phyloP scores from a whole-genome alignment of 495 filamentous ascomycete species.

The Chaetomidium leptoderma region DNA sequence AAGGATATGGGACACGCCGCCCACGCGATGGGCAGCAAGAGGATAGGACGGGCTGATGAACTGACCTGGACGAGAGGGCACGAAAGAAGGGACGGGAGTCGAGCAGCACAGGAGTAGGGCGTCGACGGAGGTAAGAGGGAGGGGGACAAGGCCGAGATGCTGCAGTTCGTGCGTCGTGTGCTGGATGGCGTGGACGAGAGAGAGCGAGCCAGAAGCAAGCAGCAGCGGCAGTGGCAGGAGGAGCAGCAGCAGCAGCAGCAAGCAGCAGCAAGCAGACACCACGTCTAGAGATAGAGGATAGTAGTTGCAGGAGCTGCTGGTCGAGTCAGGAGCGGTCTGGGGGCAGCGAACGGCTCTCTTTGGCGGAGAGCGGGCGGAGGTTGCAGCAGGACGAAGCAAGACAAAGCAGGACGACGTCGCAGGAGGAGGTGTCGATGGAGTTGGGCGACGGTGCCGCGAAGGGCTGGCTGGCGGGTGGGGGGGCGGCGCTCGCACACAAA shows the following conservation, averaged over 20 bases:
- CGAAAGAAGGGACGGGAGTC: conserved; percentile 13
- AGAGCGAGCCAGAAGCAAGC: conserved; percentile 12
- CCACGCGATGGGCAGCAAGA: conserved; percentile 16
- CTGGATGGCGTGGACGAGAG: conserved; percentile 29
- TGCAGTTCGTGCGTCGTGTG: conserved; percentile 18
- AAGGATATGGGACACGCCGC: conserved; percentile 20
- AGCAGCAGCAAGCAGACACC: conserved; percentile 10
- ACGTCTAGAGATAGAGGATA: conserved; percentile 11
- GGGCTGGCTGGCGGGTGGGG: too few relatives aligned
- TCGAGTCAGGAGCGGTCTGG: conserved; percentile 20
- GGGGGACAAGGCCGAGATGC: conserved; percentile 9
- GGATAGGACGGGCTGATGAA: conserved; percentile 14
- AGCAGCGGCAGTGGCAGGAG: too few relatives aligned
- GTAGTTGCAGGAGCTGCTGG: conserved; percentile 11
- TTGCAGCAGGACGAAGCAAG: conserved; percentile 22
- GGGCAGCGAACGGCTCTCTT: conserved; percentile 26
- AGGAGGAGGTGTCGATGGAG: conserved; percentile 12
- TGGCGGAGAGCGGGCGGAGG: conserved; percentile 24
- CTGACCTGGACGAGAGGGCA: conserved; percentile 16
- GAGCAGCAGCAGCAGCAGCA: too few relatives aligned
- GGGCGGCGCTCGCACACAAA: conserved; percentile 24
- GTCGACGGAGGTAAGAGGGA: conserved; percentile 29
- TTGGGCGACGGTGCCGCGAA: neutral
- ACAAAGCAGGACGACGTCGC: conserved; percentile 15
- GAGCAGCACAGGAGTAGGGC: conserved; percentile 33